A percentile compares a stretch with the other conserved stretches of the same genome.
phyloP scores from a whole-genome alignment of 2,329 filamentous ascomycete genomes.

The Aspergillus ochraceoroseus region DNA sequence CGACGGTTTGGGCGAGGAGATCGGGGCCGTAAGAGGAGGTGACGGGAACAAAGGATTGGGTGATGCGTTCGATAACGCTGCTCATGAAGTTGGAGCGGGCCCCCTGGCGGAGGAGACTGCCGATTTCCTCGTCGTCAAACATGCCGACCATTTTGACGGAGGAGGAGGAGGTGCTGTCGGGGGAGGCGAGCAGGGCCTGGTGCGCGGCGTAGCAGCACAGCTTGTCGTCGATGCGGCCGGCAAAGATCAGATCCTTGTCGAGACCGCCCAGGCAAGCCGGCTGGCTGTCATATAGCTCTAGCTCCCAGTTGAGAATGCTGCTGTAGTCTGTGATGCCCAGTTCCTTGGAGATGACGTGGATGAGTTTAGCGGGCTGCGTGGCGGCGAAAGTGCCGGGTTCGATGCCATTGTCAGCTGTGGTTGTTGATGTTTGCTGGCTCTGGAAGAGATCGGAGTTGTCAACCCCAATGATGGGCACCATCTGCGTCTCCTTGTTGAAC shows the following conservation, averaged over 20 bases:
- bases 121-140: constrained; percentile 97
- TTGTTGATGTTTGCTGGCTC: constrained; percentile 18
- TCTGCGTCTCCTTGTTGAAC: constrained; percentile 85
- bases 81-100: constrained; percentile 86
- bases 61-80: constrained; percentile 70
- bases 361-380: constrained; percentile 79
- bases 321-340: constrained; percentile 68
- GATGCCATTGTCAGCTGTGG: constrained; percentile 41
- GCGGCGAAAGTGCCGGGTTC: constrained; percentile 65
- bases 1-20: constrained; percentile 74
- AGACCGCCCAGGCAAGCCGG: constrained; percentile 78
- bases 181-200: constrained; percentile 69
- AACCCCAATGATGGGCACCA: constrained; percentile 87
- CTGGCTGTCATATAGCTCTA: constrained; percentile 89
- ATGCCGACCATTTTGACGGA: constrained; percentile 86
- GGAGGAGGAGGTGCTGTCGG: constrained; percentile 48
- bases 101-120: constrained; percentile 82
- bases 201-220: constrained; percentile 92
- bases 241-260: constrained; percentile 90
- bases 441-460: constrained; percentile 61
- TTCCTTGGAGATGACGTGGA: constrained; percentile 73
- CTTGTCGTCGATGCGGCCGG: constrained; percentile 94
- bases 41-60: constrained; percentile 55
- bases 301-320: constrained; percentile 89
- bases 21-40: constrained; percentile 45